Base-by-base conservation (phyloP, 2,329 filamentous ascomycete species). In the Anthostomella pinea region DNA sequence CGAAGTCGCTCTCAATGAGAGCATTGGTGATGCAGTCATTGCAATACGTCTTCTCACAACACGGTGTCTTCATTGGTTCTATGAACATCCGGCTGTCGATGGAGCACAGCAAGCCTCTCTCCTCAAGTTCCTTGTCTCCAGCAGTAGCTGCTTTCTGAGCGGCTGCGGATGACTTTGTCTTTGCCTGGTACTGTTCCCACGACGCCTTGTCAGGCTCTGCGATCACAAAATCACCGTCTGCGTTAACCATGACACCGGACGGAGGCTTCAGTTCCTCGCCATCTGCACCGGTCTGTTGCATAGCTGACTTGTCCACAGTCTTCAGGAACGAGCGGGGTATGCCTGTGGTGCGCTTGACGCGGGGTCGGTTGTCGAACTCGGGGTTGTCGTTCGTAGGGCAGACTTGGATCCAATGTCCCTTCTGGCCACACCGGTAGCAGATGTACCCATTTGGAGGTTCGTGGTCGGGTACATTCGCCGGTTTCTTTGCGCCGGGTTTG, bases 21-120 rank as follows among this genome's bases (percentile, higher is more conserved):
- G 90, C 87, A 79, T 95, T 95, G 64, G 93, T 94, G 69, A 98
- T 96, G 84, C 93, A 98, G 65, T 96, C 89, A 79, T 93, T 93
- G 77, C 93, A 98, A 75, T 95, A 98, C 62, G 90, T 96, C 78
- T 86, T 94, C 70, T 86, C 80, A 75, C 93, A 98, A 79, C 93
- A 98, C 52, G 93, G 91, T 60, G 93, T 97, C 79, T 95, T 95
- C 77, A 94, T 93, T 77, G 93, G 91, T 65, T 96, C 88, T 81
- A 94, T 83, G 70, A 97, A 96, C 78, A 95, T 84, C 67, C 87
- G 90, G 70, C 94, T 94, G 81, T 97, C 93, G 75, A 97, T 85
- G 50, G 89, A 78, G 73, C 93, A 98, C 66, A 93, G 85, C 60
- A 98, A 73, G 51, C 91, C 91, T 57, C 79, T 83, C 64, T 93